Base-by-base conservation (phyloP, 192 early-diverging fungal species). In the Coemansia asiatica region DNA sequence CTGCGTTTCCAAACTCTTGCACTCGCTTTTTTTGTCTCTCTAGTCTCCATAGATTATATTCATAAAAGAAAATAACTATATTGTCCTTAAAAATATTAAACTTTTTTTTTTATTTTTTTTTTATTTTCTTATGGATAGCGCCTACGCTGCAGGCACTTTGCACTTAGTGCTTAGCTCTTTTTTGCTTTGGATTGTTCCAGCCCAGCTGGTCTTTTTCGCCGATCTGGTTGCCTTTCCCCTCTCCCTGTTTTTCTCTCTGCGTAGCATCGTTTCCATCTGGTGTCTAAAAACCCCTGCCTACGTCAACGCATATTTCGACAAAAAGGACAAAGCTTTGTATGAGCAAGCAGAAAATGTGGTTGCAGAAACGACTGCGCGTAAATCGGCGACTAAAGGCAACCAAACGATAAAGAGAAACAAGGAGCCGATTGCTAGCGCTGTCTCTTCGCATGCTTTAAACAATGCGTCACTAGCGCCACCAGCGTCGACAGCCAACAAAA, bases 161-260 rank as follows among this genome's bases (percentile, higher is more conserved):
- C 79, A 81, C 64, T 33, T 81, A 26, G 33, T 81, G 48, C 49
- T 75, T 12, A 51, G 70, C 18, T 63, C 64, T 38, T 73, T 72
- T 66, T 50, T 76, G 26, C 64, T 81, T 50, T 74, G 79, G 79
- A 46, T 81, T 0, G 70, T 81, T 1, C 79, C 79, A 8, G 55
- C 60, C 2, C 74, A 72, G 56, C 51, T 50, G 29, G 53, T 66
- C 23, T 75, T 81, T 51, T 40, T 72, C 16, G 60, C 59, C n/a
- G 74, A 81, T 63, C 64, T 81, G 25, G 79, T 68, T 0, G 79
- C 70, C 27, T 81, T 81, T 57, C 79, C 72, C 1, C 66, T 75
- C 16, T 68, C 79, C 1, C 57, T 81, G 38, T 72, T 76, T 50
- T 51, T 69, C 6, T 29, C 57, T 0, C 49, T 76, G 44, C 79